Evolutionary conservation across 352 stramenopile genomes (phyloP), one percentile per base, ranked within the genome.

Genomic region (Phytophthora uliginosa): DNA sequence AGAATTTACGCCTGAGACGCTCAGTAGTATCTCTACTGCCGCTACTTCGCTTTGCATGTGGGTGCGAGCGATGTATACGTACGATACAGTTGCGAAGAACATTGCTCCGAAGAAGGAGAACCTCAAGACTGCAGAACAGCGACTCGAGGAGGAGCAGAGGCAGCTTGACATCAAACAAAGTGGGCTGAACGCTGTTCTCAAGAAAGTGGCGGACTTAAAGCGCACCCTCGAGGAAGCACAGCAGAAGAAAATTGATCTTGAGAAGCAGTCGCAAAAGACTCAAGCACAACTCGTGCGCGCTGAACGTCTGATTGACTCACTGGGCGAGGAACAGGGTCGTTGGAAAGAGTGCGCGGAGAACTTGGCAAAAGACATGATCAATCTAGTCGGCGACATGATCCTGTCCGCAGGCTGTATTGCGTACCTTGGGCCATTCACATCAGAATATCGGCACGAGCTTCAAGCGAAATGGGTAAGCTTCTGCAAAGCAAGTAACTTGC

Each of bases 21-120:
- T 97, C 8, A 92, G 82, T 54, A 95, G 86, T 55, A 94, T 96
- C 40, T 98, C 94, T 7, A 96, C 82, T 5, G 95, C 95, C 13
- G 94, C 95, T 13, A 98, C 86, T 2, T 98, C 92, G 33, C 78
- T 99, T 0, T 98, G 95, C 71, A 98, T 98, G 94, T 99, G 95
- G 93, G 95, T 90, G 0, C 83, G 93, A 17, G 95, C 95, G 6
- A 98, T 99, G 90, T 95, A 98, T 68, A 98, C 91, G 24, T 99
- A 99, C 79, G 93, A 98, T 72, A 88, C 85, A 4, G 94, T 99
- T 31, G 94, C 92, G 26, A 98, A 98, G 70, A 97, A 94, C 66
- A 98, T 99, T 73, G 95, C 79, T 12, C 95, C 95, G 0, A 99
- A 99, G 76, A 97, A 97, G 60, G 89, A 96, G 62, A 95, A 96